Evolutionary conservation across 2,329 filamentous ascomycete genomes (phyloP).

Genomic region (Fusarium udum): DNA sequence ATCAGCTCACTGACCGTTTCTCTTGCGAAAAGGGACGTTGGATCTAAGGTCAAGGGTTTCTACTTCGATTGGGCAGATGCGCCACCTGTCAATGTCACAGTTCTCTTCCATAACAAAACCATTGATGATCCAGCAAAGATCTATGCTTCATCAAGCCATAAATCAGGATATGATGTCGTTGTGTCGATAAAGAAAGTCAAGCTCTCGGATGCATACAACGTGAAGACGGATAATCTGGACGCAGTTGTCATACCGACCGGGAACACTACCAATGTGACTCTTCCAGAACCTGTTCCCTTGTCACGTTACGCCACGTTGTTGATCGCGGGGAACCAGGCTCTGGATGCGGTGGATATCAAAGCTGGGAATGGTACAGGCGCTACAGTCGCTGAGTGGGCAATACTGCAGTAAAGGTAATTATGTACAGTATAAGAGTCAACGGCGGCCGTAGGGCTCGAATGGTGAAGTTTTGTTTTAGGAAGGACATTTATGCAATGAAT

Average conservation of each 20-base stretch:
- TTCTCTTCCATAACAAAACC: neutral
- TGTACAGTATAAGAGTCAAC: neutral
- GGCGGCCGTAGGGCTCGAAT: fast-evolving
- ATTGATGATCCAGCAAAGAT: neutral
- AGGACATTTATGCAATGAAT: neutral
- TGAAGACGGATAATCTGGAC: neutral
- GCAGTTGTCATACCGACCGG: neutral
- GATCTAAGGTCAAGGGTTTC: neutral
- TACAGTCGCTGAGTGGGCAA: neutral
- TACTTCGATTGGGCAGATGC: neutral
- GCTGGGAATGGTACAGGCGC: neutral
- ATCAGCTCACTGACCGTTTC: neutral
- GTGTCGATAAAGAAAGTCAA: neutral
- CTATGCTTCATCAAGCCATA: fast-evolving
- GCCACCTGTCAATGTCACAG: neutral
- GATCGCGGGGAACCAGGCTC: neutral
- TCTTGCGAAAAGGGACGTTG: neutral
- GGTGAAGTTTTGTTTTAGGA: fast-evolving
- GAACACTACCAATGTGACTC: neutral
- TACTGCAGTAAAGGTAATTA: neutral
- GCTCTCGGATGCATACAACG: neutral
- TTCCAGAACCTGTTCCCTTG: neutral
- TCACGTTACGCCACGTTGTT: neutral
- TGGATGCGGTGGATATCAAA: neutral
- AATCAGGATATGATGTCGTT: neutral